phyloP scores from a whole-genome alignment of 2,329 filamentous ascomycete species.

The Alternaria metachromatica region DNA sequence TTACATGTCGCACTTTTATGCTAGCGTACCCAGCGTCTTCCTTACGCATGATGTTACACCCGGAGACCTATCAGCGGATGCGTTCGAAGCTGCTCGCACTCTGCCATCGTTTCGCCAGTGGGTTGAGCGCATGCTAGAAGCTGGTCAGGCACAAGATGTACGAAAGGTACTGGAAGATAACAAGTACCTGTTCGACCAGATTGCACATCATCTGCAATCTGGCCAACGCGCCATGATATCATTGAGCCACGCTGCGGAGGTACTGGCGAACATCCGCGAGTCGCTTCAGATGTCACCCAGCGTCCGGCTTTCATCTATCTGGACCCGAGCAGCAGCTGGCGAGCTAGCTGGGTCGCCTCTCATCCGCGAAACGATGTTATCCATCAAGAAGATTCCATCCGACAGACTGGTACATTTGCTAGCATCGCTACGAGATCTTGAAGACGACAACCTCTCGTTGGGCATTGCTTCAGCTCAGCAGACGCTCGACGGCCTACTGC shows the following conservation, averaged over 20 bases:
- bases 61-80: slow-evolving; percentile 61
- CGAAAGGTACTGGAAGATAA: slow-evolving; percentile 67
- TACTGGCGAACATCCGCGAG: slow-evolving; percentile 48
- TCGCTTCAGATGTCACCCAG: slow-evolving; percentile 45
- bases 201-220: slow-evolving; percentile 42
- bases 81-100: slow-evolving; percentile 71
- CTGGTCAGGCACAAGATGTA: slow-evolving; percentile 51
- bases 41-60: slow-evolving; percentile 50
- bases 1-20: slow-evolving; percentile 87
- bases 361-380: slow-evolving; percentile 62
- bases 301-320: slow-evolving; percentile 58
- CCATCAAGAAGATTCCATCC: slow-evolving; percentile 67
- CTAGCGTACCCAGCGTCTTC: slow-evolving; percentile 75
- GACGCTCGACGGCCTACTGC: slow-evolving; percentile 45
- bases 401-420: slow-evolving; percentile 58
- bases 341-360: slow-evolving; percentile 61
- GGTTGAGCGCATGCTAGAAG: slow-evolving; percentile 51
- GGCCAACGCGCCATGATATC: slow-evolving; percentile 51
- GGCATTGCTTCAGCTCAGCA: slow-evolving; percentile 29
- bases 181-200: slow-evolving; percentile 57
- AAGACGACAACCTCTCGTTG: slow-evolving; percentile 26
- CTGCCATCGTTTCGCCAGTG: slow-evolving; percentile 67
- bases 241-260: slow-evolving; percentile 48
- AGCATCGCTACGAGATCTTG: slow-evolving; percentile 37
- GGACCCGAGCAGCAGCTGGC: slow-evolving; percentile 65